A percentile compares a stretch with the other conserved stretches of the same genome.
These are phyloP conservation scores for Chaetomiaceae sp. DNA, from an alignment of 2,329 filamentous ascomycete species.

Conservation along the genomic window DNA sequence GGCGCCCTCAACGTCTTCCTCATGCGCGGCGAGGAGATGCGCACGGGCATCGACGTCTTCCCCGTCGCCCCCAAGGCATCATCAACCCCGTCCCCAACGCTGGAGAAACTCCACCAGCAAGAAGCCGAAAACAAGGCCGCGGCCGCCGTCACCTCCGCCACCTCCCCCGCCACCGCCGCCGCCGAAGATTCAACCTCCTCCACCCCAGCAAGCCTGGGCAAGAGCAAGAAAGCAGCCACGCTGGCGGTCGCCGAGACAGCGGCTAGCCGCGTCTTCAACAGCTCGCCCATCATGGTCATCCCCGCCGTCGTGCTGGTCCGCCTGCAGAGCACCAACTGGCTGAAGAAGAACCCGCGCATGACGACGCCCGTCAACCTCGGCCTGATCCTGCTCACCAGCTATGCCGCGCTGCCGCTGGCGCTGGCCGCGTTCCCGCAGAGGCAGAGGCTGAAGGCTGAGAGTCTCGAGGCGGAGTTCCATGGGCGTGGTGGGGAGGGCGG, in stretches of 20 bases:
- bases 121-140: neutral
- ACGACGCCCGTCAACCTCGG: conserved; percentile 81
- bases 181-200: too few species aligned
- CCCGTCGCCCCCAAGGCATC: conserved; percentile 56
- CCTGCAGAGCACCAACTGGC: conserved; percentile 78
- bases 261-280: conserved; percentile 84
- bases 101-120: neutral
- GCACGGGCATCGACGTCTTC: conserved; percentile 86
- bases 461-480: conserved; percentile 82
- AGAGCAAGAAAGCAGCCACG: conserved; percentile 80
- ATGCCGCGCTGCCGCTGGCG: conserved; percentile 84
- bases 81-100: neutral
- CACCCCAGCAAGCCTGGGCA: conserved; percentile 70
- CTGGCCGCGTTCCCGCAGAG: conserved; percentile 89
- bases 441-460: conserved; percentile 70
- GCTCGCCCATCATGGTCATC: conserved; percentile 94
- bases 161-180: too few species aligned
- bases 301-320: conserved; percentile 81
- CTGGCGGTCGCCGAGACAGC: conserved; percentile 92
- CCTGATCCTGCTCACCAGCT: conserved; percentile 78
- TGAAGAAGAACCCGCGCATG: conserved; percentile 69
- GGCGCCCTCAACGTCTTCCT: conserved; percentile 93
- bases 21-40: conserved; percentile 96
- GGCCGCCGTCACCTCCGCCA: too few species aligned
- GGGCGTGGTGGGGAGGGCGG: conserved; percentile 72